Evolutionary conservation across 2,329 filamentous ascomycete species (phyloP).

Genomic region (Diaporthe citriasiana): DNA sequence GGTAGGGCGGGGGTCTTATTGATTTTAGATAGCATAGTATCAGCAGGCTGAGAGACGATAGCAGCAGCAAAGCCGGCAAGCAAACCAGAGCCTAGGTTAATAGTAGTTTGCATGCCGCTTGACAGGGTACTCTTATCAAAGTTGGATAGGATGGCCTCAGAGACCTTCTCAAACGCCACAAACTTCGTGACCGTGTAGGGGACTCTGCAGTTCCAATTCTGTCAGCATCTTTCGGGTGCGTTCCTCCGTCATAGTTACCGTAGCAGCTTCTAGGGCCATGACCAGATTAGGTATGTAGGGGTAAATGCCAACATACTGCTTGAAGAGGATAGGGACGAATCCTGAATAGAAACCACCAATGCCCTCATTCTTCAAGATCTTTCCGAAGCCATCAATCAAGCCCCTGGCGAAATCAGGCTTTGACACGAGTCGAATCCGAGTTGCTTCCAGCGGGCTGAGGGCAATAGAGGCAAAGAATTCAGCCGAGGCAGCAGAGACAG

Average conservation of each 20-base stretch:
- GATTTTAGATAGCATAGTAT: constrained; percentile 84
- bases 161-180: constrained; percentile 47
- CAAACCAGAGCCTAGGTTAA: constrained; percentile 80
- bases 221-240: no score
- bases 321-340: constrained; percentile 89
- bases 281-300: no score
- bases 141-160: constrained; percentile 42
- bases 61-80: constrained; percentile 81
- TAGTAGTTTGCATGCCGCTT: constrained; percentile 61
- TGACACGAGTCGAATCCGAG: constrained; percentile 92
- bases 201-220: no score
- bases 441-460: constrained; percentile 92
- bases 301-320: constrained; percentile 73
- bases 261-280: no score
- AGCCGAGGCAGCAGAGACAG: constrained; percentile 75
- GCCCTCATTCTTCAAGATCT: constrained; percentile 88
- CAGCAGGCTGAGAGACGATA: constrained; percentile 79
- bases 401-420: constrained; percentile 88
- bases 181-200: constrained; percentile 47
- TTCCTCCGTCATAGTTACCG: no score
- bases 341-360: constrained; percentile 90
- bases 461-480: constrained; percentile 84
- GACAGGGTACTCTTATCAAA: constrained; percentile 48
- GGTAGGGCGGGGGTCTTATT: constrained; percentile 81
- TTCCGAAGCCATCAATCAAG: constrained; percentile 82